Evolutionary conservation across 2,329 filamentous ascomycete genomes (phyloP), one percentile per base, ranked within the genome.

Genomic region (Alternaria sp.): DNA sequence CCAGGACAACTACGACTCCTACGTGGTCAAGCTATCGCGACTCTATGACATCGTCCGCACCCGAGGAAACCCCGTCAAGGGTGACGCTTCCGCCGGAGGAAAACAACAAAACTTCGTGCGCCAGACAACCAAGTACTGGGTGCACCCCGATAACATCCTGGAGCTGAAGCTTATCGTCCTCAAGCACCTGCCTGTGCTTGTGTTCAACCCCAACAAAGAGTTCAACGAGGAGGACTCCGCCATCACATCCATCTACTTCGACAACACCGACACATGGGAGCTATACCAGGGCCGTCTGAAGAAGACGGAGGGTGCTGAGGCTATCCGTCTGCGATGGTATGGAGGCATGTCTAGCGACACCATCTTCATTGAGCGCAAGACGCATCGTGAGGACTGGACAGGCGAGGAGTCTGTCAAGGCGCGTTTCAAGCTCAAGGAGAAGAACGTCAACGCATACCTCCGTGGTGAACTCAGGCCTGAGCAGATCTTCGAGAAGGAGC

Each of bases 41-140:
- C 88, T 98, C 57, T 99, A 97, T 83, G 94, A 99, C 78, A 85
- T 96, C 43, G 95, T 98, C 16, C 89, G 95, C 57, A 99, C 94
- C 3, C 88, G 94, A 69, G 95, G 95, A 60, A 94, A 96, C 76
- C 95, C 95, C 0, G 89, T 93, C 73, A 94, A 93, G 81, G 95
- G 95, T 59, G 95, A 99, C 79, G 92, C 93, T 69, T 85, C 94
- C 8, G 95, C 95, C 16, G 95, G 95, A 71, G 95, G 94, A 57
- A 88, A 87, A 65, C 95, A 99, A 80, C 94, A 94, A 75, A 98
- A 91, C 84, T 99, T 99, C 76, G 89, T 99, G 64, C 92, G 95
- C 61, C 92, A 98, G 77, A 99, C 95, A 0, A 99, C 95, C 32
- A 99, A 99, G 81, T 99, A 99, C 83, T 99, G 95, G 95, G 95